Percentiles rank a stretch among this genome's conserved stretches.
phyloP scores from a whole-genome alignment of 768 basidiomycete species.

The Boletellus sp. region DNA sequence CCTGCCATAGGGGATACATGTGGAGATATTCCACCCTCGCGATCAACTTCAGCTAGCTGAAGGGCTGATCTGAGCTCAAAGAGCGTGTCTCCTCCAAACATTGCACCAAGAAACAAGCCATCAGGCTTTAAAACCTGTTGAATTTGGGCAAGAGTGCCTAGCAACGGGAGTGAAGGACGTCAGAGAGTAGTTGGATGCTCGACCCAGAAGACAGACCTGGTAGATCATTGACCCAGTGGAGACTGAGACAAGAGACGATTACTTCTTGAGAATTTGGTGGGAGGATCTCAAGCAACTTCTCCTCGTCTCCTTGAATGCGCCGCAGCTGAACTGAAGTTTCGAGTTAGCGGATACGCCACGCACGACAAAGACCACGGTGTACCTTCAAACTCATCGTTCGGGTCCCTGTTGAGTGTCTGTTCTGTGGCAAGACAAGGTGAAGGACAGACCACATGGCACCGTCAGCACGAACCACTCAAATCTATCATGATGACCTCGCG shows the following conservation, averaged over 20 bases:
- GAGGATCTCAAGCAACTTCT: constrained; percentile 64
- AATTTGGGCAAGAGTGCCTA: constrained; percentile 85
- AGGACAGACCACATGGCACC: neutral
- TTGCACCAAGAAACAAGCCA: constrained; percentile 90
- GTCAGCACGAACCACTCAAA: constrained; percentile 60
- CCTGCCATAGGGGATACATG: constrained; percentile 98
- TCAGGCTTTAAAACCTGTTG: constrained; percentile 81
- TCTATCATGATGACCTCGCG: constrained; percentile 83
- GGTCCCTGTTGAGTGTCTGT: constrained; percentile 68
- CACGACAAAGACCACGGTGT: constrained; percentile 8
- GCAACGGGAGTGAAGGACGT: neutral
- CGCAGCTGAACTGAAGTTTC: constrained; percentile 62
- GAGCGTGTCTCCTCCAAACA: constrained; percentile 93
- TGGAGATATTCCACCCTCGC: constrained; percentile 95
- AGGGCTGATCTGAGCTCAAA: constrained; percentile 94
- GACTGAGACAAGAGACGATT: constrained; percentile 82
- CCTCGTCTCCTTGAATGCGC: constrained; percentile 81
- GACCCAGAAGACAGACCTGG: constrained; percentile 56
- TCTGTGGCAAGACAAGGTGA: constrained; percentile 40
- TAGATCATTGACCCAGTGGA: constrained; percentile 98
- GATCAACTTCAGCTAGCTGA: constrained; percentile 90
- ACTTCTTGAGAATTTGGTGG: constrained; percentile 81
- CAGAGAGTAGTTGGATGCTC: neutral
- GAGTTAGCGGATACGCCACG: neutral
- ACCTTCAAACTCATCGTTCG: constrained; percentile 81